phyloP scores from a whole-genome alignment of 2,329 filamentous ascomycete genomes.

The Aspergillus fructus region DNA sequence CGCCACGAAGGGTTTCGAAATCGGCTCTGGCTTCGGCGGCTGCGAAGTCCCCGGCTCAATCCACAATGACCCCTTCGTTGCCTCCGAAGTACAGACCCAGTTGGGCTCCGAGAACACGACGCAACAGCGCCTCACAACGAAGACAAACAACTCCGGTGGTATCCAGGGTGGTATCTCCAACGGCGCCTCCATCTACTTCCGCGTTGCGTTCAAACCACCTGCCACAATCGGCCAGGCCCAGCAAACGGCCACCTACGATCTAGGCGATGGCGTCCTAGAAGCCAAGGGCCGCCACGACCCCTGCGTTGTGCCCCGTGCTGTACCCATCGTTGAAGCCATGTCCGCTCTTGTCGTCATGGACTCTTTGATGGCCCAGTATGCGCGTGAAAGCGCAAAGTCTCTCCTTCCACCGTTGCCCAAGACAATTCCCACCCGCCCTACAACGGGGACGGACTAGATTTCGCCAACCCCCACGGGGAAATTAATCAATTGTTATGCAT shows the following conservation, averaged over 20 bases:
- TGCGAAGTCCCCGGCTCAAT: conserved; percentile 81
- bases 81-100: conserved; percentile 37
- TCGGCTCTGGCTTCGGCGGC: conserved; percentile 88
- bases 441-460: conserved; percentile 10
- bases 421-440: conserved; percentile 36
- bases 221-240: conserved; percentile 92
- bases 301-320: conserved; percentile 83
- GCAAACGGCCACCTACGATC: conserved; percentile 76
- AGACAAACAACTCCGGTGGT: conserved; percentile 92
- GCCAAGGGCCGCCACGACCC: conserved; percentile 95
- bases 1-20: conserved; percentile 92
- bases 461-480: background rate
- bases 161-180: conserved; percentile 96
- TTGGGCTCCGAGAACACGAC: conserved; percentile 15
- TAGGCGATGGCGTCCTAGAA: conserved; percentile 72
- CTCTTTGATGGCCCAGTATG: conserved; percentile 78
- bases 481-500: conserved; percentile 3
- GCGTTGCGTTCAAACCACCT: conserved; percentile 89
- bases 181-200: conserved; percentile 91
- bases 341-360: conserved; percentile 84
- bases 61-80: conserved; percentile 87
- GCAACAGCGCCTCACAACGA: conserved; percentile 69
- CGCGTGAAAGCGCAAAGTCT: conserved; percentile 51
- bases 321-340: conserved; percentile 77
- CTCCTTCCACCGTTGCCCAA: conserved; percentile 44